Conservation (phyloP, 805 yeast genomes). For the Kurtzmaniella fragi region DNA sequence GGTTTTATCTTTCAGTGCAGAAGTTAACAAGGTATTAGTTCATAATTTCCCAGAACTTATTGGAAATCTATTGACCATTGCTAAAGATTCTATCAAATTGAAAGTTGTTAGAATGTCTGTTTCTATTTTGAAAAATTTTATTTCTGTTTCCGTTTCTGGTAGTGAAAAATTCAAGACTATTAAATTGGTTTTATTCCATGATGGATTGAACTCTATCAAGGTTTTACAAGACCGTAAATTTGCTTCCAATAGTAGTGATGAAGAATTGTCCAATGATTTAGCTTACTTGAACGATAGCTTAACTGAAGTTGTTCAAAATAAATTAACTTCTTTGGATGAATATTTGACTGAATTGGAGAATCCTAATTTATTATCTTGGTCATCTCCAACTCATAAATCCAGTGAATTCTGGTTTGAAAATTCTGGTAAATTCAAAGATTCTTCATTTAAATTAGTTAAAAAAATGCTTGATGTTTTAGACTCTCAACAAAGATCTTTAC, state of each 20-base stretch:
- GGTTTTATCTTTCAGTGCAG: conserved; percentile 74
- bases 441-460: conserved; percentile 68
- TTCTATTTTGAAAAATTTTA: conserved; percentile 62
- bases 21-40: conserved; percentile 43
- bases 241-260: conserved; percentile 64
- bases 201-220: conserved; percentile 64
- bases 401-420: conserved; percentile 90
- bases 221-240: conserved; percentile 82
- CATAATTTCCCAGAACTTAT: conserved; percentile 51
- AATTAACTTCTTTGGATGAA: conserved; percentile 88
- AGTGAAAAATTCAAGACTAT: conserved; percentile 44
- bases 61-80: conserved; percentile 48
- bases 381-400: conserved; percentile 85
- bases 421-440: conserved; percentile 66
- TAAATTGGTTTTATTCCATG: conserved; percentile 68
- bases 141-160: conserved; percentile 26
- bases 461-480: conserved; percentile 52
- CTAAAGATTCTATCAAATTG: conserved; percentile 84
- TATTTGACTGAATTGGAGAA: conserved; percentile 80
- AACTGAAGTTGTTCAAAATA: conserved; percentile 61
- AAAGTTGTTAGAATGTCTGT: conserved; percentile 84
- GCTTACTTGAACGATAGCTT: conserved; percentile 52
- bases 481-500: conserved; percentile 14
- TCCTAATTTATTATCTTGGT: conserved; percentile 67
- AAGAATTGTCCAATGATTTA: conserved; percentile 77